Evolutionary conservation across 306 rosid genomes (phyloP), one percentile per base, ranked within the genome.

Genomic region (Cicer arietinum): DNA sequence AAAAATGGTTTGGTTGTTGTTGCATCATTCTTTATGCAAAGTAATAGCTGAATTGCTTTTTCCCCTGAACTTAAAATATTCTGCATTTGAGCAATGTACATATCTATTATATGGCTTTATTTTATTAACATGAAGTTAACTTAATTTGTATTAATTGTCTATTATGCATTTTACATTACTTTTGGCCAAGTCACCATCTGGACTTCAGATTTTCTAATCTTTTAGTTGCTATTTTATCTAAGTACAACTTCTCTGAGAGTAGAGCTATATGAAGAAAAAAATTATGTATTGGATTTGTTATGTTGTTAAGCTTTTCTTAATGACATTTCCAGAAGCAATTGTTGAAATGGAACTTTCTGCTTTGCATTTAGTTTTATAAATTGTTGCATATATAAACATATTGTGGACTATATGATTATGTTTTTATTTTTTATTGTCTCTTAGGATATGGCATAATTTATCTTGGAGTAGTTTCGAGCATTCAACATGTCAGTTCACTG

Each of bases 381-480:
- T 51, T 68, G 35, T 63, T 77, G 57, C 67, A 45, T 66, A 35
- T 57, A 16, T n/a, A 25, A 80, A 42, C 40, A 61, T 37, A 47
- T 72, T 75, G 20, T 72, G 60, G 70, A 47, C 73, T 59, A 42
- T 44, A 54, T 43, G 53, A 66, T 69, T 37, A 2, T 16, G 35
- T 73, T 46, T 56, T 42, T 45, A 10, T 68, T 75, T 52, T 44
- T 47, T 54, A 42, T 47, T 60, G 43, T 48, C 66, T 48, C 70
- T 42, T 60, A 67, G 74, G 83, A 67, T 79, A 81, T 76, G 58
- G 79, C 54, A 60, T 77, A 71, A 13, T 58, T 42, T 69, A 58
- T 8, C 60, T 44, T 16, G 77, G 14, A 54, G 43, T 57, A 16
- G 45, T 67, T 52, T 46, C 58, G 43, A 67, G 74, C 25, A 56